Evolutionary conservation across 2,329 filamentous ascomycete species (phyloP), one percentile per base, ranked within the genome.

Genomic region (Lachnellula hyalina): DNA sequence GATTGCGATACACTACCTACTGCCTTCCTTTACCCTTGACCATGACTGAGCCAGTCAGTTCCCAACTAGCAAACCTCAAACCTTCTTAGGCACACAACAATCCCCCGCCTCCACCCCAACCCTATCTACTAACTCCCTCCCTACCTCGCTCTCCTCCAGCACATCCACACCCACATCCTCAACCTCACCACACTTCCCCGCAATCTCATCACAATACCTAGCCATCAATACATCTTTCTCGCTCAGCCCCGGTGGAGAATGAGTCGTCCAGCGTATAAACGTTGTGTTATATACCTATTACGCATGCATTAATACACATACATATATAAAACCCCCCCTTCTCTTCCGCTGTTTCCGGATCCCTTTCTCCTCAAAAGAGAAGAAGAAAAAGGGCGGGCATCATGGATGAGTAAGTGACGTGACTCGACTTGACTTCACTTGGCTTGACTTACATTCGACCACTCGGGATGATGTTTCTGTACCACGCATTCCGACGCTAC

Each of bases 201-300:
- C 84, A 6, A 83, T 70, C 23, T 74, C 67, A 68, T 89, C 86
- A 64, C 86, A 89, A 57, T 81, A 74, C 5, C 68, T 65, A 0
- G 86, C 87, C 70, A 90, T 77, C 38, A 74, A 64, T 28, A 86
- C 70, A 65, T 90, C 86, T 65, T 82, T 83, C 19, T 72, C 71
- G 0, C 83, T 86, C n/a, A 90, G 72, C 1, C 87, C 86, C 8
- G 74, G 72, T 0, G 85, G 86, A 55, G 73, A 78, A 67, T 90
- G 87, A 1, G 86, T 90, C 8, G 85, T 89, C 87, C 86, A 90
- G 48, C 84, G 80, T 58, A 90, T 82, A 62, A 83, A 83, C 0
- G 82, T 81, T 5, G 80, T 85, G 67, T 87, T 89, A 71, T 86
- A 90, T 8, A 87, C 79, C 84, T 86, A 23, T 4, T 6, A 11